Evolutionary conservation across 2,329 filamentous ascomycete species (phyloP).

Genomic region (Clathrospora elynae): DNA sequence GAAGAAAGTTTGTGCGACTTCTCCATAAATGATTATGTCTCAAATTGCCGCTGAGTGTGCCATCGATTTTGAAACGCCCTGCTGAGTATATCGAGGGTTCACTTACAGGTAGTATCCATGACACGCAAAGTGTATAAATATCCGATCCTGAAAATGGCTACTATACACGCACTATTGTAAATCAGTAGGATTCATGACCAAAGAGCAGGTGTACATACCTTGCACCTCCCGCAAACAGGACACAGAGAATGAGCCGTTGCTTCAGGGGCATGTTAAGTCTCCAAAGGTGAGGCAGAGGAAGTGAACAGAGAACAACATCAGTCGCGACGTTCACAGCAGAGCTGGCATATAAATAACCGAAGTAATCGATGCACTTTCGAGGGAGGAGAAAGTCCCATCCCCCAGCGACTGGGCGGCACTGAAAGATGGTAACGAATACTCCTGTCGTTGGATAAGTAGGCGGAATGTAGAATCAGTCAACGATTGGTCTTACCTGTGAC

Average conservation of each 20-base stretch:
- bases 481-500: conserved; percentile 20
- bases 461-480: neutral
- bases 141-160: conserved; percentile 29
- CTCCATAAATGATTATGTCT: neutral
- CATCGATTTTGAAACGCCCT: neutral
- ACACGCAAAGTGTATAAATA: conserved; percentile 25
- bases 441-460: conserved; percentile 8
- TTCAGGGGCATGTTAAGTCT: conserved; percentile 32
- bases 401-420: conserved; percentile 28
- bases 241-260: conserved; percentile 34
- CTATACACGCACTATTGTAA: conserved; percentile 27
- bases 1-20: conserved; percentile 1
- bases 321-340: conserved; percentile 32
- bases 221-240: conserved; percentile 33
- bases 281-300: conserved; percentile 37
- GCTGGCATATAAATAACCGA: conserved; percentile 35
- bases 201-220: conserved; percentile 21
- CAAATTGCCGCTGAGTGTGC: neutral
- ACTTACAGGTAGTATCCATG: conserved; percentile 35
- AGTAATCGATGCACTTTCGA: conserved; percentile 27
- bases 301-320: conserved; percentile 30
- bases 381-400: conserved; percentile 32
- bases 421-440: conserved; percentile 37
- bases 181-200: conserved; percentile 1
- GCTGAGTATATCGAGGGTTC: neutral